Base-by-base conservation (phyloP, 495 filamentous ascomycete species). In the Parathielavia hyrcaniae region DNA sequence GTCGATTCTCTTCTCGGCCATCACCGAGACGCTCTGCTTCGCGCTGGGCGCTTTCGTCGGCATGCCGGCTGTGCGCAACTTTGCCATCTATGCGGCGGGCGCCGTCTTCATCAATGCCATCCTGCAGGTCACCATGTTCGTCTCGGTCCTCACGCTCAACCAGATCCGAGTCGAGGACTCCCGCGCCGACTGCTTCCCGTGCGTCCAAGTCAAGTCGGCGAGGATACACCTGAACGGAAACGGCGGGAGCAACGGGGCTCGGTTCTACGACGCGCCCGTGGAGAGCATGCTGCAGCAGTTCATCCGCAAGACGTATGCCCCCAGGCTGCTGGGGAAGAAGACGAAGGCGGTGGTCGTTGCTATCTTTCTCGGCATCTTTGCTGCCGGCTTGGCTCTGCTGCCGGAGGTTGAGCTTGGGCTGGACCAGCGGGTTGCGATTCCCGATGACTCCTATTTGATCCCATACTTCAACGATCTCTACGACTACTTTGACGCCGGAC, bases 61-160 rank as follows among this genome's bases (percentile, higher is more conserved):
- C 44, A 98, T 98, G 93, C 93, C 93, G 13, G 93, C 93, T 1
- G 93, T 98, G 38, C 82, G 89, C 53, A 98, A 98, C 67, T 98
- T 98, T 70, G 93, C 93, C 12, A 83, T 91, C 34, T 98, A 98
- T 71, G 93, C 93, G 1, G 91, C 93, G 16, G 93, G 93, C 36
- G 93, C 93, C 7, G 95, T 98, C 12, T 86, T 97, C 63, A 91
- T 98, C 77, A 98, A 98, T 65, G 93, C 95, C 7, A 65, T 97
- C 34, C 73, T 98, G 20, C 93, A 98, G 68, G 83, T 97, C 53
- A 98, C 93, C 10, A 91, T 97, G 84, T 98, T 98, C 63, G 81
- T 97, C 40, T 86, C 93, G 13, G 87, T 97, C 2, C 82, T 98
- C 14, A 84, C 90, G 26, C 78, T 96, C 51, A 97, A 97, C 64